phyloP scores from a whole-genome alignment of 1,284 basidiomycete genomes.

The Apiotrichum akiyoshidainum region DNA sequence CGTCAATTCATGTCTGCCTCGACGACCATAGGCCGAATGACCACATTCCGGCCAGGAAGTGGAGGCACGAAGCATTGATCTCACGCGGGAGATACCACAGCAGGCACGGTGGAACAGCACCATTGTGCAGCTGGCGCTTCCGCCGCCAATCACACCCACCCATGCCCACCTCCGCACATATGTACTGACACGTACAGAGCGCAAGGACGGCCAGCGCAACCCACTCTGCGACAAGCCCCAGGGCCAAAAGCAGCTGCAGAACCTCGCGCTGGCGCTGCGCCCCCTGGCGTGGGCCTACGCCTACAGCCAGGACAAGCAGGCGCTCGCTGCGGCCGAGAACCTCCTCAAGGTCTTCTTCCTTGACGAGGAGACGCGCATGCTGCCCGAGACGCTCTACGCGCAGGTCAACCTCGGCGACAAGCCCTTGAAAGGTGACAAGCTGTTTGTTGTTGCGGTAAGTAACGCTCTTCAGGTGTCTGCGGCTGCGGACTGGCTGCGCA shows the following conservation, averaged over 20 bases:
- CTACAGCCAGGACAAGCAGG: slow-evolving; percentile 7
- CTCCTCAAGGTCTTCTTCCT: slow-evolving; percentile 38
- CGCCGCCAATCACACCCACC: too few species aligned
- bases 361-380: slow-evolving; percentile 32
- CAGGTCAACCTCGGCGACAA: slow-evolving; percentile 29
- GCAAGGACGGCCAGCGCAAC: slow-evolving; percentile 36
- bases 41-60: too few species aligned
- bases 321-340: slow-evolving; percentile 14
- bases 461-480: too few species aligned
- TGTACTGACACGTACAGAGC: slow-evolving; percentile 21
- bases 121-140: neutral
- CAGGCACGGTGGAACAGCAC: too few species aligned
- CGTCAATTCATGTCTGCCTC: too few species aligned
- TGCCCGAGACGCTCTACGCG: slow-evolving; percentile 32
- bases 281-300: slow-evolving; percentile 24
- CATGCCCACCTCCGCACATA: too few species aligned
- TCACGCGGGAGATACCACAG: too few species aligned
- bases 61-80: too few species aligned
- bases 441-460: slow-evolving; percentile 39
- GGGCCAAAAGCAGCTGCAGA: slow-evolving; percentile 34
- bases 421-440: slow-evolving; percentile 26
- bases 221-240: slow-evolving; percentile 31
- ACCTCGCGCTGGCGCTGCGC: slow-evolving; percentile 19
- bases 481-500: too few species aligned
- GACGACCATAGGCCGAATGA: too few species aligned